Percentiles rank a stretch among this genome's conserved stretches.
phyloP scores from a whole-genome alignment of 2,329 filamentous ascomycete species.

The Nothomitra cinnamomea region DNA sequence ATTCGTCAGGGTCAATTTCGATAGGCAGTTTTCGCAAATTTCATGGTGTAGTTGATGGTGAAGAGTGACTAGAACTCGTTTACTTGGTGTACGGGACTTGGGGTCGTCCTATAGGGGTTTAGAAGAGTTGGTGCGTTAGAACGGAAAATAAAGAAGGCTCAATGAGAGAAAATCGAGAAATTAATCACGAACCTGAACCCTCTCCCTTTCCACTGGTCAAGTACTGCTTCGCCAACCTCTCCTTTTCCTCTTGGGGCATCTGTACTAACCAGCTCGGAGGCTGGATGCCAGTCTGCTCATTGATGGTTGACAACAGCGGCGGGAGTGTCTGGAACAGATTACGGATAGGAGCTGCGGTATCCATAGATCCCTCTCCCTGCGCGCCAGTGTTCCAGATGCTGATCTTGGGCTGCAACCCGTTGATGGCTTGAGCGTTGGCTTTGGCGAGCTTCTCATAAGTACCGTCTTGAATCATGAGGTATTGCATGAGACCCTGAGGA shows the following conservation, averaged over 20 bases:
- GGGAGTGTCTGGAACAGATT: slow-evolving; percentile 76
- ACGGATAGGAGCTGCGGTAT: slow-evolving; percentile 47
- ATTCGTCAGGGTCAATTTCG: no score
- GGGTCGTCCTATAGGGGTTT: no score
- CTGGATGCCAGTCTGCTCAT: slow-evolving; percentile 73
- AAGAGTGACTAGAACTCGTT: no score
- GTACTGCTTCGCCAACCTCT: neutral
- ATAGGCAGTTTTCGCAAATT: no score
- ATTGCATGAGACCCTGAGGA: slow-evolving; percentile 60
- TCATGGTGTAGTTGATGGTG: no score
- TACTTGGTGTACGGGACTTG: no score
- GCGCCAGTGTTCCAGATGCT: slow-evolving; percentile 71
- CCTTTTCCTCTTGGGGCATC: slow-evolving; percentile 24
- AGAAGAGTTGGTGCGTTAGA: neutral
- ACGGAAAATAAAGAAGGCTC: neutral
- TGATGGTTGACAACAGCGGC: slow-evolving; percentile 67
- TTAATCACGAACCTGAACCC: neutral
- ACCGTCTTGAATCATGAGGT: slow-evolving; percentile 74
- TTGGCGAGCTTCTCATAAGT: slow-evolving; percentile 62
- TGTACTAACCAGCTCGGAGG: slow-evolving; percentile 56
- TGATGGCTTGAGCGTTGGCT: slow-evolving; percentile 59
- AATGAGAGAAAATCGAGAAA: neutral
- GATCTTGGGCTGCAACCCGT: slow-evolving; percentile 74
- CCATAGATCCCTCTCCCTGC: slow-evolving; percentile 20
- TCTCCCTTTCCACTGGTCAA: neutral